Conservation (phyloP, 768 basidiomycete species). For the Suillus subalutaceus region DNA sequence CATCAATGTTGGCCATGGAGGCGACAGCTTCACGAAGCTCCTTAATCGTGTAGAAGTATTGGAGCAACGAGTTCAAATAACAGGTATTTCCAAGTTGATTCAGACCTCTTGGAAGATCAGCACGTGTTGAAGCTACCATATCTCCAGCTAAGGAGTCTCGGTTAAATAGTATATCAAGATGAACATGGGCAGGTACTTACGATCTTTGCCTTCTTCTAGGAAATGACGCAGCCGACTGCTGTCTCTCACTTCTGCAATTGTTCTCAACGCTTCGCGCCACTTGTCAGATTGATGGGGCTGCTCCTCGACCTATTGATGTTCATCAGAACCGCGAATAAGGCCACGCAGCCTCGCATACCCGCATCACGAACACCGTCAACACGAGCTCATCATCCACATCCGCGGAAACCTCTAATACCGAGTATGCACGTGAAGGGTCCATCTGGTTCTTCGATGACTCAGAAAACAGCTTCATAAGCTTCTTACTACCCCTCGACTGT, state of each 20-base stretch:
- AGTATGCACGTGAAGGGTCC: conserved; percentile 72
- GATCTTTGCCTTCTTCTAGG: conserved; percentile 67
- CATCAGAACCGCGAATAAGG: conserved; percentile 15
- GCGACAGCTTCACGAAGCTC: conserved; percentile 80
- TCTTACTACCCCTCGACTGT: conserved; percentile 57
- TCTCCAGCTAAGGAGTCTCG: conserved; percentile 59
- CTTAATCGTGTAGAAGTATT: conserved; percentile 97
- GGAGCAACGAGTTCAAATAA: conserved; percentile 77
- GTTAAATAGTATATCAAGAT: conserved; percentile 8
- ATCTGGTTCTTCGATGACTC: conserved; percentile 57
- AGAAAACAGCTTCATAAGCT: conserved; percentile 54
- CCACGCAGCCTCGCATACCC: conserved; percentile 47
- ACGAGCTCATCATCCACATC: conserved; percentile 82
- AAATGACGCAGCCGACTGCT: conserved; percentile 73
- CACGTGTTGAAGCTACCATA: conserved; percentile 48
- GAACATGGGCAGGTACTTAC: conserved; percentile 50
- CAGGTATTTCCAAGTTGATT: conserved; percentile 91
- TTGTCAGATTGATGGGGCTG: conserved; percentile 65
- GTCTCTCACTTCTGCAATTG: conserved; percentile 75
- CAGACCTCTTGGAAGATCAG: conserved; percentile 81
- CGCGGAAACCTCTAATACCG: conserved; percentile 65
- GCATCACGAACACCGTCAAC: conserved; percentile 68
- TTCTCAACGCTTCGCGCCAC: conserved; percentile 70
- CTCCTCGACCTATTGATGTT: conserved; percentile 62
- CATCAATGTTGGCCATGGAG: conserved; percentile 55